Evolutionary conservation across 139 green algal genomes (phyloP), one percentile per base, ranked within the genome.

Genomic region (Chlorella sorokiniana): DNA sequence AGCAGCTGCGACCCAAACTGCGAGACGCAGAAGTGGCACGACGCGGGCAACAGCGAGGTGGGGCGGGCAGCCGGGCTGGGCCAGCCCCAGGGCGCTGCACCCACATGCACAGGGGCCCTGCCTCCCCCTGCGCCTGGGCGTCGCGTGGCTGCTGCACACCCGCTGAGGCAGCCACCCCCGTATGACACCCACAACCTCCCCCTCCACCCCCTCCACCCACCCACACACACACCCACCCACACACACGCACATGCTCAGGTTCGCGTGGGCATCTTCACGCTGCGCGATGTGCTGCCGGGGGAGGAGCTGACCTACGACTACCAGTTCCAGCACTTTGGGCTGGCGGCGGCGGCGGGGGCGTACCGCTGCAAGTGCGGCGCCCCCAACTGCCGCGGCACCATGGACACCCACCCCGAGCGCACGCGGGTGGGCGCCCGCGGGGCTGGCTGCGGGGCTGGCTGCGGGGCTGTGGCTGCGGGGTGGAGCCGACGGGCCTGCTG

Each of bases 261-360:
- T 20, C 85, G 87, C 23, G 85, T 93, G 16, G 90, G 88, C 74
- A 86, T 93, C 45, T 89, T 93, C 79, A 64, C 90, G 4, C 41
- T 69, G 38, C 56, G 78, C 11, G 86, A 95, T 73, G 80, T 97
- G 7, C 23, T 35, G 44, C 70, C 89, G 0, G 93, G 92, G 1
- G 91, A 96, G 73, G 94, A 98, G 90, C 82, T 98, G 37, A 93
- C 88, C 16, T 98, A 98, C 74, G 92, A 98, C 90, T 98, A 97
- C 88, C 56, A 90, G 41, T 93, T 94, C 78, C 81, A 92, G 79
- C 88, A 91, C 48, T 83, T 78, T 51, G 87, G 87, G 31, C 69
- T 86, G 48, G 67, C 61, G 33, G 72, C 54, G 1, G 78, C 69
- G 22, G 80, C 79, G 31, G 81, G 82, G 20, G 84, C 69, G 37